Evolutionary conservation across 257 asterid species (phyloP), one percentile per base, ranked within the genome.

Genomic region (Petunia secreta): DNA sequence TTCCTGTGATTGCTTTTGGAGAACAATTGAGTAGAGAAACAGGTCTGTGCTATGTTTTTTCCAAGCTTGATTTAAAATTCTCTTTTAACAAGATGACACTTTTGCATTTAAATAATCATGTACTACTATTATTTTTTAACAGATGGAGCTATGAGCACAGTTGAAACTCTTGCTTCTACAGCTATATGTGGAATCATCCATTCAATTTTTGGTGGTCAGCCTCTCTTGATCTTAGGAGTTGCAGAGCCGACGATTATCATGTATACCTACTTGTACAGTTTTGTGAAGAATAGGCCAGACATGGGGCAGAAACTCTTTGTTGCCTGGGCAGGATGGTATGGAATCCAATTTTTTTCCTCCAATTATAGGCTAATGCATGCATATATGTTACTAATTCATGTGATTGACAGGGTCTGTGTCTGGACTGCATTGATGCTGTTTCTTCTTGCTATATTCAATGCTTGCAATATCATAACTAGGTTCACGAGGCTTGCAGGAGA

Each of bases 201-300:
- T 82, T 77, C 98, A 3, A 85, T 93, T 63, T 85, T 93, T 1
- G 98, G 98, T 50, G 98, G 98, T 75, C 98, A 94, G 75, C 98
- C 98, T 50, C 86, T 94, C n/a, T 78, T 94, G 89, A 91, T 94
- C 77, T 81, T 94, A 80, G 98, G 98, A 80, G 98, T 94, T 84
- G 98, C 98, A 64, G 98, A 94, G 77, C 98, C 98, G 1, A 94
- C 98, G 40, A 92, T 94, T 79, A 94, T 94, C 58, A 94, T 94
- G 98, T 94, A 94, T 74, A 83, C 93, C 50, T 93, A 93, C 85
- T 85, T 94, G 84, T 93, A 91, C 86, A 78, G 71, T 85, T 93
- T 94, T 52, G 86, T 92, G 37, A 83, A 80, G 84, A 81, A 66
- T 59, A 86, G 93, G 63, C 85, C 87, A 25, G 87, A 77, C 36